phyloP scores from a whole-genome alignment of 2,329 filamentous ascomycete species.

The Botrytis byssoidea region DNA sequence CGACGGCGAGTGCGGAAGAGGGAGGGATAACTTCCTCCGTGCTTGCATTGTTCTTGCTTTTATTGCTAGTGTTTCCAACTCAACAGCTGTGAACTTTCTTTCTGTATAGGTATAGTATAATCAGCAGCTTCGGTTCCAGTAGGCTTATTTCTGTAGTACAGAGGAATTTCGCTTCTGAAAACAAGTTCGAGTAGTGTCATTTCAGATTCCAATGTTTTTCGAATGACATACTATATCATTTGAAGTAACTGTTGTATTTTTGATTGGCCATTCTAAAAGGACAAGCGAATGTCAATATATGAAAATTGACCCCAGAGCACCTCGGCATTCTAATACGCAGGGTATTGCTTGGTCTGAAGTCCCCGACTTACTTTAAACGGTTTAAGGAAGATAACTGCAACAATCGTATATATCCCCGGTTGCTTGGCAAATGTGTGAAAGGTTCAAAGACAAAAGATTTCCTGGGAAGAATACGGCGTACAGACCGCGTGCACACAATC shows the following conservation, averaged over 20 bases:
- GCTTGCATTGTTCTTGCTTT: not conserved
- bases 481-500: constrained; percentile 17
- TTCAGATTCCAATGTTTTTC: not conserved
- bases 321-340: not conserved
- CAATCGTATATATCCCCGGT: constrained; percentile 2
- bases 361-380: not conserved
- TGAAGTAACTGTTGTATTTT: not conserved
- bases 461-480: constrained; percentile 10
- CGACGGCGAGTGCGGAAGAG: not conserved
- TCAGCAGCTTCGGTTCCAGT: not conserved
- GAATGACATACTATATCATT: not conserved
- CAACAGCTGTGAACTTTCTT: not conserved
- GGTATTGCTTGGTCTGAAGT: constrained; percentile 10
- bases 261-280: not conserved
- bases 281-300: not conserved
- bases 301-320: not conserved
- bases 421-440: not conserved
- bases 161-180: not conserved
- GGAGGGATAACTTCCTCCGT: not conserved
- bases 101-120: not conserved
- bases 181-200: not conserved
- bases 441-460: not conserved
- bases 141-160: not conserved
- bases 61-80: not conserved
- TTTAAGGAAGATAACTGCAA: not conserved